Conservation (phyloP, 805 yeast genomes). For the Saturnispora galanensis region DNA sequence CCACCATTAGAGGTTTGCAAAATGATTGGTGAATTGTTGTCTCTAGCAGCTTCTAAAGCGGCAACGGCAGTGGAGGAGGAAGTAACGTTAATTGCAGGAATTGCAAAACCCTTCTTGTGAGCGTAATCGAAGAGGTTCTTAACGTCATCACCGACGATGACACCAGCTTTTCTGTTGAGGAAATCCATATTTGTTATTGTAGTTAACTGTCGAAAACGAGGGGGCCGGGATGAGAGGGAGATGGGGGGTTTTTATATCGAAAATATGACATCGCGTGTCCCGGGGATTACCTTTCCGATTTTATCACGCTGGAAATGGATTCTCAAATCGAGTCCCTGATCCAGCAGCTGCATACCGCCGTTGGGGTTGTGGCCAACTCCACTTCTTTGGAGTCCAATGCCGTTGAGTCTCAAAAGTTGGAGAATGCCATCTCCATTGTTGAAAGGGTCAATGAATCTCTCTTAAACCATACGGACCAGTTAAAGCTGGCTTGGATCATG, state of each 20-base stretch:
- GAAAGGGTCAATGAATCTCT: background rate
- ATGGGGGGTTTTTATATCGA: background rate
- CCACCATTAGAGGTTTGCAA: slow-evolving; percentile 98
- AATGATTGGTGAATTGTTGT: slow-evolving; percentile 88
- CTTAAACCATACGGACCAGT: background rate
- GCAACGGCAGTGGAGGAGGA: slow-evolving; percentile 96
- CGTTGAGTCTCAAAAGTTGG: slow-evolving; percentile 1
- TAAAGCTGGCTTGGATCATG: background rate
- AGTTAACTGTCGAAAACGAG: background rate
- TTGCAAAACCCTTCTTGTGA: slow-evolving; percentile 86
- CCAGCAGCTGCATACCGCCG: slow-evolving; percentile 1
- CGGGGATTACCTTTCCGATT: slow-evolving; percentile 3
- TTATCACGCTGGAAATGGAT: slow-evolving; percentile 3
- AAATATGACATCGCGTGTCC: slow-evolving; percentile 2
- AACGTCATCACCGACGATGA: slow-evolving; percentile 97
- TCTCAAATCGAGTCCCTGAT: slow-evolving; percentile 1
- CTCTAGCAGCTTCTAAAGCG: slow-evolving; percentile 96
- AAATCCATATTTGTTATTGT: slow-evolving; percentile 38
- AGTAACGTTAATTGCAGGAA: slow-evolving; percentile 97
- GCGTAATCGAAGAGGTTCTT: slow-evolving; percentile 80
- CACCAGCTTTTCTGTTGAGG: slow-evolving; percentile 88
- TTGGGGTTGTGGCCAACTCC: background rate
- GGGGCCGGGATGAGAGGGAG: background rate
- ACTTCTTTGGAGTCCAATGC: background rate
- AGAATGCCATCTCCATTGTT: background rate